Conservation (phyloP, 306 rosid genomes). For the Hippophae rhamnoides region DNA sequence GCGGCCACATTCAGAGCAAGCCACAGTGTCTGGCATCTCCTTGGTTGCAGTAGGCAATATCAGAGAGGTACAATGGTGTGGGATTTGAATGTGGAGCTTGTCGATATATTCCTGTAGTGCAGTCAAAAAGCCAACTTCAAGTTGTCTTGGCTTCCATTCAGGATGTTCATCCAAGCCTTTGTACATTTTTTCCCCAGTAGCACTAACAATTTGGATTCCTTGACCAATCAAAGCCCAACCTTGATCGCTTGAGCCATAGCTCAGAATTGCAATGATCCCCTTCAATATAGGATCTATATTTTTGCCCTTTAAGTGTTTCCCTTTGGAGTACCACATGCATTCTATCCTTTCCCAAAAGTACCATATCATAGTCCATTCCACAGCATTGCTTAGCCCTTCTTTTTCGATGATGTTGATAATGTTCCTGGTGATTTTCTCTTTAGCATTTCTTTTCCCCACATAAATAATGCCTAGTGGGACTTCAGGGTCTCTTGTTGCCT, state of each 20-base stretch:
- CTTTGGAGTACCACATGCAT: slow-evolving; percentile 53
- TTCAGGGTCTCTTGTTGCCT: slow-evolving; percentile 21
- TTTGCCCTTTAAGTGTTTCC: slow-evolving; percentile 17
- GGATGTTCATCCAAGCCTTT: slow-evolving; percentile 2
- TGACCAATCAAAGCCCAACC: slow-evolving; percentile 19
- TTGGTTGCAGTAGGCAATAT: slow-evolving; percentile 24
- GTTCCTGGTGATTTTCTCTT: slow-evolving; percentile 23
- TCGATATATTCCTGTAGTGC: slow-evolving; percentile 18
- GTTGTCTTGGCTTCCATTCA: neutral
- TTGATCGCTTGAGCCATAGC: slow-evolving; percentile 23
- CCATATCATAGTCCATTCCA: slow-evolving; percentile 39
- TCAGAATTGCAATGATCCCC: slow-evolving; percentile 24
- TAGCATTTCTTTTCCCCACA: slow-evolving; percentile 47
- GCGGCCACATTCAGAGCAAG: slow-evolving; percentile 26
- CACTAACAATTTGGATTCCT: slow-evolving; percentile 8
- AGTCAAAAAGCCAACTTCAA: neutral
- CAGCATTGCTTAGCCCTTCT: slow-evolving; percentile 30
- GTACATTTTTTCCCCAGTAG: slow-evolving; percentile 15
- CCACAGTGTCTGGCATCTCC: slow-evolving; percentile 22
- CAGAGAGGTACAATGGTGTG: slow-evolving; percentile 27
- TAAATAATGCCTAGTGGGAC: slow-evolving; percentile 44
- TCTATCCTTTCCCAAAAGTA: slow-evolving; percentile 64
- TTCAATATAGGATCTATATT: slow-evolving; percentile 13
- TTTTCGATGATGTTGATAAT: slow-evolving; percentile 1
- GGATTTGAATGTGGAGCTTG: neutral